A percentile compares a stretch with the other conserved stretches of the same genome.
These are phyloP conservation scores for Antrodiella citrinella DNA, from an alignment of 768 basidiomycete genomes.

Conservation along the genomic window DNA sequence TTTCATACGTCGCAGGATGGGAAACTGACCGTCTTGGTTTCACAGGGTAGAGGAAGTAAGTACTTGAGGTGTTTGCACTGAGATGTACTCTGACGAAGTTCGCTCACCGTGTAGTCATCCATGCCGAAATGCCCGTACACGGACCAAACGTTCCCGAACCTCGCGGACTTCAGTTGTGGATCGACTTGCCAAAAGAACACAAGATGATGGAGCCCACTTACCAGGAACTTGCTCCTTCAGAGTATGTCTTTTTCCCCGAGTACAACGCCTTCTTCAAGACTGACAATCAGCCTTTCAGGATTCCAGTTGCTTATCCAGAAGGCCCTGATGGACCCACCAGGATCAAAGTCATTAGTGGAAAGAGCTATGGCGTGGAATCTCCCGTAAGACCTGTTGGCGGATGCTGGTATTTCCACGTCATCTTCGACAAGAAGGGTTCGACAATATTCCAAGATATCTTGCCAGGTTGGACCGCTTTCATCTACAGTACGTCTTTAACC, in stretches of 20 bases:
- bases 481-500: conserved; percentile 58
- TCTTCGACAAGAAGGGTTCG: conserved; percentile 49
- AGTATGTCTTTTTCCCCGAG: conserved; percentile 30
- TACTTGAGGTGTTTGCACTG: background rate
- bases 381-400: conserved; percentile 89
- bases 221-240: conserved; percentile 65
- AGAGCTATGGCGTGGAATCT: conserved; percentile 77
- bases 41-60: conserved; percentile 54
- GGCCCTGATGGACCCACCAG: conserved; percentile 59
- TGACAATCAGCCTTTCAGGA: conserved; percentile 37
- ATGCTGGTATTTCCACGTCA: conserved; percentile 87
- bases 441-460: conserved; percentile 77
- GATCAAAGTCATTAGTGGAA: conserved; percentile 85
- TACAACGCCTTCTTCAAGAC: background rate
- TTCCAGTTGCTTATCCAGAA: conserved; percentile 66
- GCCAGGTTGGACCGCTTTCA: conserved; percentile 83
- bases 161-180: conserved; percentile 81
- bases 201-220: conserved; percentile 86
- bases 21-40: conserved; percentile 10
- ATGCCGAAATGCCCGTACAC: conserved; percentile 86
- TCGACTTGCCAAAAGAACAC: conserved; percentile 71
- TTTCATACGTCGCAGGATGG: conserved; percentile 1
- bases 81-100: too few relatives aligned
- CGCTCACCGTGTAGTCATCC: conserved; percentile 38
- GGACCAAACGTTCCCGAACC: conserved; percentile 61